phyloP scores from a whole-genome alignment of 257 asterid species.

The Salvia splendens region DNA sequence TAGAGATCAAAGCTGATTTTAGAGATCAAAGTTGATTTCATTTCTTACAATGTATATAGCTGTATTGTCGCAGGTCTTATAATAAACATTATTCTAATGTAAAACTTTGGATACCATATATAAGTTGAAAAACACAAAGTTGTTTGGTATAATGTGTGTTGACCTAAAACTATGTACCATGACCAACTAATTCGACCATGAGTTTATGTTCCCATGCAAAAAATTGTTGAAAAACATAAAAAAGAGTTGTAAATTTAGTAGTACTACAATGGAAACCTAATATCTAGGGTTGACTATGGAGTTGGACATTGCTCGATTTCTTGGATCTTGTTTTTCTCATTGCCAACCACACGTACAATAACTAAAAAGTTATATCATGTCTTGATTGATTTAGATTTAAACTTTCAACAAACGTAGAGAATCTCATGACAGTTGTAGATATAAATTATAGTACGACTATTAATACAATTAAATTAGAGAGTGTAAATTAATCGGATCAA shows the following conservation, averaged over 20 bases:
- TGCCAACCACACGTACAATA: constrained; percentile 8
- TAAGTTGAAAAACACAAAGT: constrained; percentile 43
- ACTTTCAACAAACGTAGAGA: neutral
- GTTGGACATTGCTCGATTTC: constrained; percentile 43
- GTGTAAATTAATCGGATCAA: too few species aligned
- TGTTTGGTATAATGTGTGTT: constrained; percentile 46
- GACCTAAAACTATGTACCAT: constrained; percentile 35
- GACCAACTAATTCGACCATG: constrained; percentile 20
- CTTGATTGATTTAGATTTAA: constrained; percentile 2
- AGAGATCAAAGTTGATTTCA: neutral
- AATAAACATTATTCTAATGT: neutral
- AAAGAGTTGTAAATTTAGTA: constrained; percentile 32
- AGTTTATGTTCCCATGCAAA: constrained; percentile 44
- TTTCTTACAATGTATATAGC: neutral
- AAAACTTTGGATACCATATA: constrained; percentile 41
- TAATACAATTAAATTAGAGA: too few species aligned
- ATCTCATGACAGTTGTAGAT: neutral
- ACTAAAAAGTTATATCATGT: neutral
- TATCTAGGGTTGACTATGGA: constrained; percentile 57
- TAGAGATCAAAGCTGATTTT: neutral
- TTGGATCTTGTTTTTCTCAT: constrained; percentile 51
- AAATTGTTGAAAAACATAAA: neutral
- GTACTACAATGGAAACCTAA: constrained; percentile 38
- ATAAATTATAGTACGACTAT: neutral
- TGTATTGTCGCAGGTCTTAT: neutral